Evolutionary conservation across 148 eudicot genomes (phyloP).

Genomic region (Fagopyrum homotropicum): DNA sequence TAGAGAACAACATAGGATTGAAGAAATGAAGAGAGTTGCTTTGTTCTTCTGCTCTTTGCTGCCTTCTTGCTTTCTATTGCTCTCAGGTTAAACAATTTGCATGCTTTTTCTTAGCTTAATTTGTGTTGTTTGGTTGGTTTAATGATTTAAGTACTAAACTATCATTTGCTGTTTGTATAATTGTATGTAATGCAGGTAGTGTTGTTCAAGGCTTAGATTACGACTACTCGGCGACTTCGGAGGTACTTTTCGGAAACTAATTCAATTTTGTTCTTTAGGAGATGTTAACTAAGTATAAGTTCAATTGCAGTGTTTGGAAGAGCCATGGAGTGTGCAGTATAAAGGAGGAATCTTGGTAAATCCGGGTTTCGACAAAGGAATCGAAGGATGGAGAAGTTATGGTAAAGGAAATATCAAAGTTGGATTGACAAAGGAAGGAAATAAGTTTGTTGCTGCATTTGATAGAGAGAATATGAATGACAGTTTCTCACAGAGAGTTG

Average conservation of each 20-base stretch:
- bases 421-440: constrained; percentile 24
- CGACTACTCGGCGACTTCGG: constrained; percentile 37
- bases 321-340: constrained; percentile 45
- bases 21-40: constrained; percentile 1
- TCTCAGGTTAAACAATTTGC: not conserved
- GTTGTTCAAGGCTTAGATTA: constrained; percentile 26
- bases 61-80: not conserved
- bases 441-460: constrained; percentile 37
- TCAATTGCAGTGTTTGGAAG: constrained; percentile 40
- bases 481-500: constrained; percentile 36
- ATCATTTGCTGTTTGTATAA: not conserved
- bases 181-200: constrained; percentile 20
- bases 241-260: constrained; percentile 21
- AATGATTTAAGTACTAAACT: not conserved
- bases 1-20: not conserved
- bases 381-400: constrained; percentile 36
- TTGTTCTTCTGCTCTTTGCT: not conserved
- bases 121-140: not conserved
- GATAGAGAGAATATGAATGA: constrained; percentile 36
- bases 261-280: not conserved
- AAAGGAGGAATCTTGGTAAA: constrained; percentile 48
- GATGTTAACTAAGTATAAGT: not conserved
- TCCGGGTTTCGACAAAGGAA: constrained; percentile 36
- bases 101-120: not conserved
- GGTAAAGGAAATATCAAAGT: constrained; percentile 32